Evolutionary conservation across 1,139 yeast genomes (phyloP).

Genomic region (Zygoascus hellenicus): DNA sequence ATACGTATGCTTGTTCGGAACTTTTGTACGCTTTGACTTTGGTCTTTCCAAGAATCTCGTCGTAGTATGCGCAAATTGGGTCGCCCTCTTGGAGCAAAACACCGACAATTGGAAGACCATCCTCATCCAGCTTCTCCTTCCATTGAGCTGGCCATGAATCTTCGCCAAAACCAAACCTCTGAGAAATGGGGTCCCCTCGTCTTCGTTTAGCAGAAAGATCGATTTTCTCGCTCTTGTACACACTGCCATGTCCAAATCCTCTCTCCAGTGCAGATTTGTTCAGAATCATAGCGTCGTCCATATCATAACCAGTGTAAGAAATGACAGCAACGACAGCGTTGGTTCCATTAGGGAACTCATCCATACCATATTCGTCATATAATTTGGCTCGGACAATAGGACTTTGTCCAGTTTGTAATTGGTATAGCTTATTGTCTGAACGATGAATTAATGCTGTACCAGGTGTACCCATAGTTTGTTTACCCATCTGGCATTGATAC

Average conservation of each 20-base stretch:
- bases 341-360: slow-evolving; percentile 96
- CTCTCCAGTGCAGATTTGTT: slow-evolving; percentile 96
- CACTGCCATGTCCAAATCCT: slow-evolving; percentile 97
- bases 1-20: slow-evolving; percentile 89
- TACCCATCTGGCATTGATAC: slow-evolving; percentile 99
- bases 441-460: slow-evolving; percentile 92
- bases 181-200: slow-evolving; percentile 91
- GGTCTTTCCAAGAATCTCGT: slow-evolving; percentile 86
- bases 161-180: slow-evolving; percentile 89
- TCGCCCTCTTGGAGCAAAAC: slow-evolving; percentile 89
- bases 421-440: slow-evolving; percentile 89
- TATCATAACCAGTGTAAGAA: slow-evolving; percentile 98
- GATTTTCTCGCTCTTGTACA: slow-evolving; percentile 88
- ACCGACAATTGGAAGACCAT: slow-evolving; percentile 92
- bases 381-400: slow-evolving; percentile 93
- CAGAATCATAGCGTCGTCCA: slow-evolving; percentile 99
- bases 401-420: slow-evolving; percentile 92
- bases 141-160: slow-evolving; percentile 91
- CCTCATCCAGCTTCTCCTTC: slow-evolving; percentile 82
- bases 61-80: slow-evolving; percentile 89
- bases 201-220: slow-evolving; percentile 74
- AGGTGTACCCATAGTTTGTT: slow-evolving; percentile 99
- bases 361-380: slow-evolving; percentile 96
- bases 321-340: slow-evolving; percentile 98
- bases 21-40: slow-evolving; percentile 91